Percentiles rank a stretch among this genome's conserved stretches.
These are phyloP conservation scores for Fusarium ambrosium DNA, from an alignment of 2,329 filamentous ascomycete genomes.

Conservation along the genomic window DNA sequence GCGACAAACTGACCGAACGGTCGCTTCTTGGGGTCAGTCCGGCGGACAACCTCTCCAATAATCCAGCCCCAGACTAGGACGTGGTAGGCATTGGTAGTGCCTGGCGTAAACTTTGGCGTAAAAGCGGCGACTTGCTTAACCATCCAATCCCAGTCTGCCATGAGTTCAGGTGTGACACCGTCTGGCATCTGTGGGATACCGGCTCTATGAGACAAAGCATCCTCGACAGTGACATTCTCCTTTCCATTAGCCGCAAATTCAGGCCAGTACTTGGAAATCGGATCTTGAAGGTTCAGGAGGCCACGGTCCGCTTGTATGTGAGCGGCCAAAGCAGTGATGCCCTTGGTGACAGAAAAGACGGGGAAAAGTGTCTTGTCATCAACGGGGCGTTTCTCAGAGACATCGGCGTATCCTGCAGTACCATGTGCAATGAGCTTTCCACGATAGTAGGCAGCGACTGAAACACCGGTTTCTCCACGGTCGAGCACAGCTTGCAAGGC, in stretches of 20 bases:
- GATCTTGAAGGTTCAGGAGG: background rate
- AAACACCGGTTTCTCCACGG: background rate
- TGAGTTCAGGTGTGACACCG: slow-evolving; percentile 7
- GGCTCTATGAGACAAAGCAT: slow-evolving; percentile 12
- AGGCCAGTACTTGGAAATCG: slow-evolving; percentile 30
- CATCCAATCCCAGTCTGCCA: slow-evolving; percentile 28
- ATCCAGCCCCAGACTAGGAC: slow-evolving; percentile 22
- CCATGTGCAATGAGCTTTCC: slow-evolving; percentile 5
- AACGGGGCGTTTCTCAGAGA: background rate
- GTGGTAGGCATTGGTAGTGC: slow-evolving; percentile 13
- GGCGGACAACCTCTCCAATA: slow-evolving; percentile 7
- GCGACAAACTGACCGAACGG: slow-evolving; percentile 10
- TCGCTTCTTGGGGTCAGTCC: slow-evolving; percentile 6
- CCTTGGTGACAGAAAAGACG: slow-evolving; percentile 30
- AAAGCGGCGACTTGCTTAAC: background rate
- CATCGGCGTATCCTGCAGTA: slow-evolving; percentile 7
- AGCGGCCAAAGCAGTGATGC: slow-evolving; percentile 25
- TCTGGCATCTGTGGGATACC: slow-evolving; percentile 30
- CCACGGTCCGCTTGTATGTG: slow-evolving; percentile 29
- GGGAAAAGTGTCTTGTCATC: slow-evolving; percentile 8
- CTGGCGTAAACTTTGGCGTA: background rate
- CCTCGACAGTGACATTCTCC: slow-evolving; percentile 9
- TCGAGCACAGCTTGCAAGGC: background rate
- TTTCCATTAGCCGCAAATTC: slow-evolving; percentile 32
- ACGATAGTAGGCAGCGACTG: background rate